phyloP scores from a whole-genome alignment of 176 grass and related monocot species.

The Tuctoria greenei region DNA sequence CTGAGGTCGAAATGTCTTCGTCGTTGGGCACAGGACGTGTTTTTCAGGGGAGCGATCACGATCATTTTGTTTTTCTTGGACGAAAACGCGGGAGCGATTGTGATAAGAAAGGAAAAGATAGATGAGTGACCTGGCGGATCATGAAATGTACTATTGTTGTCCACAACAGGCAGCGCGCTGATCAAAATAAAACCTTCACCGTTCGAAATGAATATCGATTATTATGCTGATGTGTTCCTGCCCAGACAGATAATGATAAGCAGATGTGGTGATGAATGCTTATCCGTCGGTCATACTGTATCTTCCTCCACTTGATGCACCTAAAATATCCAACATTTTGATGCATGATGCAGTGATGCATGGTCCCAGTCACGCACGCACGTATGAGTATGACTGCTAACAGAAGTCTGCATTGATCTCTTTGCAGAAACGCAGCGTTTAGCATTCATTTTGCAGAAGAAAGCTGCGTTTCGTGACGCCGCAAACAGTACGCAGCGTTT shows the following conservation, averaged over 20 bases:
- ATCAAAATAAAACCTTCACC: constrained; percentile 19
- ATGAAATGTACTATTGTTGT: not conserved
- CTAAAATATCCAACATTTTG: not conserved
- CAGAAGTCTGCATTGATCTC: no score
- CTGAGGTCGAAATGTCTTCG: not conserved
- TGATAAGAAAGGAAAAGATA: not conserved
- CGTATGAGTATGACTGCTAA: no score
- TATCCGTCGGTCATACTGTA: not conserved
- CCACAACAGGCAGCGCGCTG: not conserved
- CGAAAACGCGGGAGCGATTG: not conserved
- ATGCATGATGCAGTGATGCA: not conserved
- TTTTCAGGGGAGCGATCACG: constrained; percentile 16
- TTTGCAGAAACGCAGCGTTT: not conserved
- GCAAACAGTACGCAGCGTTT: not conserved
- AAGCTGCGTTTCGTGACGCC: no score
- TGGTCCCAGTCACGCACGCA: not conserved
- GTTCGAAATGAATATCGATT: not conserved
- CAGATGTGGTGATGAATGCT: not conserved
- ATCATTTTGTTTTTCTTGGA: not conserved
- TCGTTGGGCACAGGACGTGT: not conserved
- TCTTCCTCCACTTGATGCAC: no score
- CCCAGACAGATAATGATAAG: not conserved
- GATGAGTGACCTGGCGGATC: not conserved
- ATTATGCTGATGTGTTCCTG: not conserved
- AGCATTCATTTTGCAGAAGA: no score